Base-by-base conservation (phyloP, 2,329 filamentous ascomycete species). In the Ophiostoma sp. region DNA sequence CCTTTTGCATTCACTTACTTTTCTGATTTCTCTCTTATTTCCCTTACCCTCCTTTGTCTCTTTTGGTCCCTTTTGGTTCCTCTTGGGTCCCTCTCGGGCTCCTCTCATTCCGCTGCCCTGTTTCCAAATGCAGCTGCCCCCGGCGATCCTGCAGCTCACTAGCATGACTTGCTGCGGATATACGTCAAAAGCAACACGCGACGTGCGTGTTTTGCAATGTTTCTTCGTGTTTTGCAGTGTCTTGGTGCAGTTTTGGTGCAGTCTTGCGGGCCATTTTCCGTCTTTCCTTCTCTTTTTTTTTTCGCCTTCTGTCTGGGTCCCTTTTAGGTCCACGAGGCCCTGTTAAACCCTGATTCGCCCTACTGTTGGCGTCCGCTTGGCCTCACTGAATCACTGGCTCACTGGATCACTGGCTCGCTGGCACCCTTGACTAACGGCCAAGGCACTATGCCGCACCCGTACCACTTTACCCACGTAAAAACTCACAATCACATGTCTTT, bases 361-460 rank as follows among this genome's bases (percentile, higher is more conserved):
- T 28, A 9, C n/a, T 61, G 33, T 28, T 36, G 22, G 9, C n/a
- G 61, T 3, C 36, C 28, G n/a, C 22, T 28, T 45, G 36, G 61
- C n/a, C 36, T 45, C 12, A 22, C 15, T 28, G 36, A 9, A n/a
- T 39, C 36, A 8, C 3, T 8, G 33, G 61, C 36, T 45, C 12
- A 22, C 15, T 28, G 36, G 17, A n/a, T 39, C 36, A 8, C 3
- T 8, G 33, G 36, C n/a, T 45, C 12, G n/a, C 15, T 28, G 36
- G 17, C 33, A 22, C 17, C 17, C 6, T 45, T 28, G 36, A 28
- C 61, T 45, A 45, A 42, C n/a, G 33, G 59, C 59, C 59, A 64
- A 42, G 59, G n/a, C 59, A 64, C 59, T 66, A 66, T 66, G 61
- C 61, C 36, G 36, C 61, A 66, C 36, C 61, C 61, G 61, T 64